Evolutionary conservation across 345 rosid species (phyloP).

Genomic region (Pugionium dolabratum): DNA sequence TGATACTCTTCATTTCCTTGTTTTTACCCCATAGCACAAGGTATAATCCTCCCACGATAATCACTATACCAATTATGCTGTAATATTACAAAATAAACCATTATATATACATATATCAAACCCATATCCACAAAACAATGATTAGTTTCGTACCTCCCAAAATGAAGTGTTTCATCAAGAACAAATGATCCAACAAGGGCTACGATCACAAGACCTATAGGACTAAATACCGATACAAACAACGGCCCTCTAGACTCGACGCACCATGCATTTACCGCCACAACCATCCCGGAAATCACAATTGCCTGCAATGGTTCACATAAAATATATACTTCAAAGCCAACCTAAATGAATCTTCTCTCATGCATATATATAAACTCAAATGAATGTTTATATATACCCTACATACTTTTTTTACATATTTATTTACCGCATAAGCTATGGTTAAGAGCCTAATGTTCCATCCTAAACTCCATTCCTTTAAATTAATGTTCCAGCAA

Average conservation of each 20-base stretch:
- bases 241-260: conserved; percentile 50
- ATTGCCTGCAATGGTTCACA: conserved; percentile 39
- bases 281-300: conserved; percentile 45
- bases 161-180: conserved; percentile 45
- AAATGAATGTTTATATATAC: conserved; percentile 4
- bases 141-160: conserved; percentile 49
- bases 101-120: conserved; percentile 16
- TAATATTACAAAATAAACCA: conserved; percentile 11
- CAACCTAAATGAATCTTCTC: conserved; percentile 1
- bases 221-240: conserved; percentile 48
- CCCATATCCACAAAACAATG: conserved; percentile 12
- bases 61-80: conserved; percentile 47
- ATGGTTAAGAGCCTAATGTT: conserved; percentile 46
- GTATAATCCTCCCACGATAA: conserved; percentile 49
- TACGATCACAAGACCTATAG: conserved; percentile 48
- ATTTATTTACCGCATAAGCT: conserved; percentile 40
- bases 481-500: conserved; percentile 35
- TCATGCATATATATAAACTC: not conserved
- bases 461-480: conserved; percentile 52
- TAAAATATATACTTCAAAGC: not conserved
- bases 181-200: conserved; percentile 48
- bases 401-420: no score
- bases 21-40: conserved; percentile 54
- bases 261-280: conserved; percentile 46
- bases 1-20: conserved; percentile 43